Base-by-base conservation (phyloP, 2,329 filamentous ascomycete species). In the Ambrosiella xylebori region DNA sequence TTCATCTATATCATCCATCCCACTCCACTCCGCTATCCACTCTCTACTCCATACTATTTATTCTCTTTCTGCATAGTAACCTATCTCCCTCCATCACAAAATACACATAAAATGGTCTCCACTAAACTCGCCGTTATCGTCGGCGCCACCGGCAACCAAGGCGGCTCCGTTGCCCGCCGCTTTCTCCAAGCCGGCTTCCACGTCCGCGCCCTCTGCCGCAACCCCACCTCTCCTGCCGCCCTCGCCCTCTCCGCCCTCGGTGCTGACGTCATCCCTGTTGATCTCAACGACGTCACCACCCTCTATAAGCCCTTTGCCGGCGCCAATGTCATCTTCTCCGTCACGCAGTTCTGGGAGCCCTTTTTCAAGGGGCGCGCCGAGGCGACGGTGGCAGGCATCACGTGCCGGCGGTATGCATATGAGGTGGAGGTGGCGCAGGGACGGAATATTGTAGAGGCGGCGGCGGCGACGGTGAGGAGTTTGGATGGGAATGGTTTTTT, bases 281-380 rank as follows among this genome's bases (percentile, higher is more conserved):
- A 78, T 39, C 65, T 76, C 38, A 69, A 73, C 57, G 71, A 76
- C 52, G 63, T 67, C 2, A 61, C 62, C 1, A 68, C 68, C 11
- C 68, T 78, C 39, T 65, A 68, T 52, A 47, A 63, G 0, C 73
- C 71, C 0, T 76, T 77, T 58, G 51, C 40, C 1, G 73, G 71
- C 7, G 76, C 75, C 15, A 71, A 74, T 59, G 64, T 72, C 59
- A 77, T 81, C 60, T 81, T 80, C 66, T 70, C 71, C 61, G 73
- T 78, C 54, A 81, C 77, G 0, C 72, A 80, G 61, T 80, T 76
- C 66, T 80, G 74, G 73, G 72, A 76, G 57, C 69, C 71, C 1
- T 77, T 77, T 63, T 71, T 72, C 64, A 68, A 71, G 2, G 68
- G 71, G 0, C 70, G 72, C 11, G 63, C 66, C 19, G 67, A 68